Evolutionary conservation across 129 eudicot species (phyloP).

Genomic region (Glebionis coronaria): DNA sequence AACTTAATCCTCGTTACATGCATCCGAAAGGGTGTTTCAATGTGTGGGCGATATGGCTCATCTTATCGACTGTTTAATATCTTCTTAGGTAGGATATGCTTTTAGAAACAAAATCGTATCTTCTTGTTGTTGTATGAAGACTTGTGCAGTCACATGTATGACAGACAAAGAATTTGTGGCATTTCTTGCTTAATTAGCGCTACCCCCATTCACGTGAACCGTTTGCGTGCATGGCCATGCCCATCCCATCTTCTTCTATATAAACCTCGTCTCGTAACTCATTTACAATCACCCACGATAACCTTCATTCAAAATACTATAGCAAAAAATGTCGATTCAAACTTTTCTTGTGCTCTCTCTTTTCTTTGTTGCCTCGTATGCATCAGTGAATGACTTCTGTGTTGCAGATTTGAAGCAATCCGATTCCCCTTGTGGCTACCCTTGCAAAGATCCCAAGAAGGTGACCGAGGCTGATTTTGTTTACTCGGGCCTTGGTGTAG

Average conservation of each 20-base stretch:
- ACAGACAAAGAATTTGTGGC: constrained; percentile 37
- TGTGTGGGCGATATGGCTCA: constrained; percentile 12
- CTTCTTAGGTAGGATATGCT: constrained; percentile 20
- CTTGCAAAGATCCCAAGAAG: constrained; percentile 58
- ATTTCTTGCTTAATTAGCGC: constrained; percentile 15
- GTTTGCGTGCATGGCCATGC: constrained; percentile 45
- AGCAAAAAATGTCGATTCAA: constrained; percentile 34
- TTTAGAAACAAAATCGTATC: constrained; percentile 14
- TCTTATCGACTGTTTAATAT: constrained; percentile 7
- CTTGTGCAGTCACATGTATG: constrained; percentile 36
- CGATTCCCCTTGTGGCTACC: constrained; percentile 66
- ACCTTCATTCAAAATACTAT: not conserved
- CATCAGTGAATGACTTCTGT: constrained; percentile 76
- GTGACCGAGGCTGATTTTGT: constrained; percentile 55
- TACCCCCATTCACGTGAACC: constrained; percentile 36
- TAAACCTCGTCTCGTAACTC: constrained; percentile 28
- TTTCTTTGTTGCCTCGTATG: constrained; percentile 44
- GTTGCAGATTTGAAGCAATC: constrained; percentile 56
- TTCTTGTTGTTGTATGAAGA: constrained; percentile 25
- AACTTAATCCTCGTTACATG: not conserved
- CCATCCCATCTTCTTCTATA: constrained; percentile 34
- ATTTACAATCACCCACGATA: not conserved
- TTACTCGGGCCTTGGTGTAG: constrained; percentile 51
- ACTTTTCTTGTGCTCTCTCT: constrained; percentile 34
- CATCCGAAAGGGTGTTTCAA: constrained; percentile 2